phyloP scores from a whole-genome alignment of 164 flowering plant species.

The Piper betle region DNA sequence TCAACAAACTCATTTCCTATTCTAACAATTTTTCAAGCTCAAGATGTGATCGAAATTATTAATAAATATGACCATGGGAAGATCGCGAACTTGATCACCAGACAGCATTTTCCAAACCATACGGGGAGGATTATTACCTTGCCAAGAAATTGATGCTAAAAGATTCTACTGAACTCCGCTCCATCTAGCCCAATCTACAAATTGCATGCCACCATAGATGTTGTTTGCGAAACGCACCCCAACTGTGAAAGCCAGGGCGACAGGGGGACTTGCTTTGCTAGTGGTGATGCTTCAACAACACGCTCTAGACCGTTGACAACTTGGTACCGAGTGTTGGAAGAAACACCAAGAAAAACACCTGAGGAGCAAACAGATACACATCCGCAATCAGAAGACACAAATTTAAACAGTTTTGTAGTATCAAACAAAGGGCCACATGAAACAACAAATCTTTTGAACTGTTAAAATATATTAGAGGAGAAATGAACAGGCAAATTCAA shows the following conservation, averaged over 20 bases:
- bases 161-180: slow-evolving; percentile 68
- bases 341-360: slow-evolving; percentile 88
- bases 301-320: slow-evolving; percentile 72
- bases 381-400: no score
- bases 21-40: no score
- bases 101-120: no score
- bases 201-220: slow-evolving; percentile 90
- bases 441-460: no score
- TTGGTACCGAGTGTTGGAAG: slow-evolving; percentile 92
- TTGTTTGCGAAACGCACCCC: slow-evolving; percentile 92
- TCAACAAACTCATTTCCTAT: no score
- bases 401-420: neutral
- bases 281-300: slow-evolving; percentile 72
- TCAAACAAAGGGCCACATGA: neutral
- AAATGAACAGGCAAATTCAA: no score
- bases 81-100: no score
- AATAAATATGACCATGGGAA: no score
- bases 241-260: slow-evolving; percentile 84
- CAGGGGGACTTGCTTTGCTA: slow-evolving; percentile 68
- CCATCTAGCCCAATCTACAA: slow-evolving; percentile 92
- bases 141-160: neutral
- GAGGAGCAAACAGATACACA: slow-evolving; percentile 2
- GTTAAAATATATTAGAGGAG: no score
- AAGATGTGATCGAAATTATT: no score
- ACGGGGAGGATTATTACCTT: no score